Evolutionary conservation across 2,329 filamentous ascomycete species (phyloP).

Genomic region (Aspergillus japonicus): DNA sequence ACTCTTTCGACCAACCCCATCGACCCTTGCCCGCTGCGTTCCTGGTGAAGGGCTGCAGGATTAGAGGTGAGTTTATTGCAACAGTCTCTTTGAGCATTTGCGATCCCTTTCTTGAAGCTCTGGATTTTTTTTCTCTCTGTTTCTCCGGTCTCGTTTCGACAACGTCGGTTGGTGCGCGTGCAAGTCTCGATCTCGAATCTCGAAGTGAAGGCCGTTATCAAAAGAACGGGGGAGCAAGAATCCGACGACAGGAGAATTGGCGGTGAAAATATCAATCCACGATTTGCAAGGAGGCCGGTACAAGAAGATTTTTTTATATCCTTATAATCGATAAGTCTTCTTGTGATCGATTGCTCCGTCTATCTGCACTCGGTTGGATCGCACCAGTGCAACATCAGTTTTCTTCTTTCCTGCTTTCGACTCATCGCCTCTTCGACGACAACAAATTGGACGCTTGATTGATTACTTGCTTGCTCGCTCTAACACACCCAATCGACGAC

Average conservation of each 20-base stretch:
- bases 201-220: background rate
- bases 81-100: conserved; percentile 12
- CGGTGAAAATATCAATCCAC: background rate
- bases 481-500: background rate
- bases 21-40: conserved; percentile 43
- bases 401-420: background rate
- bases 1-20: conserved; percentile 37
- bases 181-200: conserved; percentile 1
- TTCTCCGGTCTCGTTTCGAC: background rate
- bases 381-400: background rate
- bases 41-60: conserved; percentile 47
- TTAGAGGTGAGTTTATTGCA: conserved; percentile 42
- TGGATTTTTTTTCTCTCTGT: conserved; percentile 15
- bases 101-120: conserved; percentile 19
- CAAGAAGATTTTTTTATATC: background rate
- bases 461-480: background rate
- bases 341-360: background rate
- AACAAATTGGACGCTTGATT: background rate
- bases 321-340: background rate
- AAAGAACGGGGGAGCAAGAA: background rate
- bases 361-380: background rate
- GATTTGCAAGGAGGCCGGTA: background rate
- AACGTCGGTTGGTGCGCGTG: conserved; percentile 5
- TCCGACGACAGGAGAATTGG: background rate
- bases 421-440: background rate